phyloP scores from a whole-genome alignment of 2,329 filamentous ascomycete genomes.

The Phoma sp. region DNA sequence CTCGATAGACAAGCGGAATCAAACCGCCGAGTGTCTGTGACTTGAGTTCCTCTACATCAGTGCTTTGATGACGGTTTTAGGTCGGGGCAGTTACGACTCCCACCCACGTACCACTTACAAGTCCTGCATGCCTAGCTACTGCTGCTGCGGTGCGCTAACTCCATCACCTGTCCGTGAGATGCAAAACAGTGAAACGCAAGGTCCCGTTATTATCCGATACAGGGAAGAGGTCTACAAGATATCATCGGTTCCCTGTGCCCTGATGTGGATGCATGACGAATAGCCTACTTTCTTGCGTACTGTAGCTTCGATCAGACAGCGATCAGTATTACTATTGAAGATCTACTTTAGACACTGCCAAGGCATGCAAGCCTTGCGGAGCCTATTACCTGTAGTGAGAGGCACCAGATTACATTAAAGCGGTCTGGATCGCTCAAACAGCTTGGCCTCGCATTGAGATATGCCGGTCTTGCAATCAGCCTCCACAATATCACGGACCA shows the following conservation, averaged over 20 bases:
- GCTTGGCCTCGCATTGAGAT: no score
- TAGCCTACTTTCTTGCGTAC: not conserved
- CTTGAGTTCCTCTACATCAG: no score
- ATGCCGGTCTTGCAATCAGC: no score
- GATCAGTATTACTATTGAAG: not conserved
- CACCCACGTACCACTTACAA: not conserved
- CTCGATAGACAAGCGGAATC: no score
- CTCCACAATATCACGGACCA: no score
- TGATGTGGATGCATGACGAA: not conserved
- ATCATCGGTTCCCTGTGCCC: not conserved
- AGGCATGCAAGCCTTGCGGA: not conserved
- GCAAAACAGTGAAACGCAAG: not conserved
- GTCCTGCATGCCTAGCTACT: not conserved
- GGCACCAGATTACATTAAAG: no score
- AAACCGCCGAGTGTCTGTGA: no score
- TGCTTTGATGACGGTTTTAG: not conserved
- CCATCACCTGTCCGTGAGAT: no score
- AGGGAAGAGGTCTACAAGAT: not conserved
- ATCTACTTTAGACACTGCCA: not conserved
- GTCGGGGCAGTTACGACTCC: not conserved
- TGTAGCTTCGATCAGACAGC: not conserved
- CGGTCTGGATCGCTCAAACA: no score
- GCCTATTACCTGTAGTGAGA: no score
- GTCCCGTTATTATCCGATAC: not conserved
- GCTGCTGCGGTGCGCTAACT: not conserved